Base-by-base conservation (phyloP, 345 rosid species). In the Lepidium didymum region DNA sequence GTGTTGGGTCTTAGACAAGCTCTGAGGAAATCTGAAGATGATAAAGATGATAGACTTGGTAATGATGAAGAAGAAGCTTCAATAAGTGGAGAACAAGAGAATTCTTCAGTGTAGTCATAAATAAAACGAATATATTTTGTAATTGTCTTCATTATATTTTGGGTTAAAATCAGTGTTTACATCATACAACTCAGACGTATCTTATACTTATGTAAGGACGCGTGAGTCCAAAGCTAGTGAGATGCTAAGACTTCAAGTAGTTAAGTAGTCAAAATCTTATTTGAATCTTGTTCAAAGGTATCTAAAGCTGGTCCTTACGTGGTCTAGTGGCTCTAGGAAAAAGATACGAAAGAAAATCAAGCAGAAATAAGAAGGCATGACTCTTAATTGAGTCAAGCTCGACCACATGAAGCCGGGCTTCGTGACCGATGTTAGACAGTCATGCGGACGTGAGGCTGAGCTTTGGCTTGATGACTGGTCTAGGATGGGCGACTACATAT, bases 1-100 rank as follows among this genome's bases (percentile, higher is more conserved):
- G 96, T 87, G 56, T 52, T 91, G 85, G 96, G 99, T 69, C 79
- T 87, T 58, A 82, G 96, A 80, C 85, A 84, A 85, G 93, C 91
- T 76, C 79, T 87, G 33, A 72, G 85, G 68, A 81, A 71, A 43
- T 72, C 80, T 25, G 58, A 50, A 61, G 86, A 56, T 8, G 64
- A 59, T 58, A 23, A 53, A 31, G 38, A 51, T 47, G 14, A 43
- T 45, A 27, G 11, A 36, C 29, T 56, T 2, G 29, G 44, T 47
- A 29, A 37, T 7, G 64, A 46, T 14, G 27, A 52, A 23, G 27
- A 73, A 51, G 27, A 73, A 51, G 10, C 49, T 33, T 33, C 67
- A 41, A 42, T 41, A 9, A 59, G 25, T 33, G 56, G 51, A 74
- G 36, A 74, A 51, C 50, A 59, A 67, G 62, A 67, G 4, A 43